Base-by-base conservation (phyloP, 306 rosid species). In the Pachyrhizus erosus region DNA sequence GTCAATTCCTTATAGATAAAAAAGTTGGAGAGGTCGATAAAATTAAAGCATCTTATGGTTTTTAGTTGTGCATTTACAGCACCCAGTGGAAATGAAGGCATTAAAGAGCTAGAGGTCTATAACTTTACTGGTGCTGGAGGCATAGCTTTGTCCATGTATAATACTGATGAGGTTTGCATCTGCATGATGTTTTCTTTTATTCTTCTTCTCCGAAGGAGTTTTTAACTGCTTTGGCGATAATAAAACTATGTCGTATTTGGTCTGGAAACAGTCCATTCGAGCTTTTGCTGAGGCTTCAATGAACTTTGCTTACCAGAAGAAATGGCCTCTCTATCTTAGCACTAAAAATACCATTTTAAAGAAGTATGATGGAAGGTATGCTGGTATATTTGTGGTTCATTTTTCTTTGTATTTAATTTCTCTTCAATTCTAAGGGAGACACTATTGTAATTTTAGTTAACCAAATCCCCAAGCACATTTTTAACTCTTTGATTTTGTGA, bases 271-370 rank as follows among this genome's bases (percentile, higher is more conserved):
- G 98, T 93, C 99, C 52, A 93, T 96, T 79, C 89, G 86, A 75
- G 82, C 93, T 60, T 96, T 96, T 87, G 99, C 99, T 18, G 97
- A 91, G 58, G 94, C 99, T 76, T 96, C 99, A 1, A 91, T 96
- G 99, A 93, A 87, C 86, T 78, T 91, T 69, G 99, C 99, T 76
- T 87, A 73, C 84, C 90, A 93, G 92, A 96, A 96, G 84, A 91
- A 82, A 79, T 92, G 99, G 99, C 99, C 99, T 46, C 98, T 96
- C 39, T 96, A 96, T 86, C 97, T 96, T 46, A 96, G 99, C 90
- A 96, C 99, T 52, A 96, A 93, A 87, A 96, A 96, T 58, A 96
- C 99, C 68, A 96, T 96, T 82, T 92, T 96, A 46, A 96, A 96
- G 92, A 92, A 93, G 68, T 96, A 96, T 74, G 98, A 96, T 83